These are phyloP conservation scores for Aspergillus sclerotioniger DNA, from an alignment of 495 filamentous ascomycete species.

Conservation along the genomic window DNA sequence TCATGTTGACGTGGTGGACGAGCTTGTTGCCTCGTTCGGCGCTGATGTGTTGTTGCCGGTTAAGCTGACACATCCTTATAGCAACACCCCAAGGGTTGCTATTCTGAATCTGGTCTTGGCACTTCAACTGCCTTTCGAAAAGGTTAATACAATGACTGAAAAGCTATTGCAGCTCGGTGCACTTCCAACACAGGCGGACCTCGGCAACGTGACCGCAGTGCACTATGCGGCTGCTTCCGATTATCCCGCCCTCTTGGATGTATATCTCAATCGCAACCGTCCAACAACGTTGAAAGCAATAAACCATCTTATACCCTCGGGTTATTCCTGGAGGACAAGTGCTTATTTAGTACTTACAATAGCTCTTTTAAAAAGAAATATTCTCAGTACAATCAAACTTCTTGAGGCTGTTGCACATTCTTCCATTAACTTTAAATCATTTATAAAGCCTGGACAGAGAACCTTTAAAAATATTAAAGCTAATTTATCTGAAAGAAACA, in stretches of 20 bases:
- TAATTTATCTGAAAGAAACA: conserved; percentile 36
- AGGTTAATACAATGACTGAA: conserved; percentile 57
- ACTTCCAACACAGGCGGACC: conserved; percentile 69
- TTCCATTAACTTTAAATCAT: conserved; percentile 36
- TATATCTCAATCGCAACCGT: conserved; percentile 57
- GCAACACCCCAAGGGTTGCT: conserved; percentile 48
- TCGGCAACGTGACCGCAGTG: conserved; percentile 55
- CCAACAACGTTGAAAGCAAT: conserved; percentile 60
- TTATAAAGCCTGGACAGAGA: conserved; percentile 34
- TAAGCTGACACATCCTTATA: conserved; percentile 50
- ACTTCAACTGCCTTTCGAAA: conserved; percentile 52
- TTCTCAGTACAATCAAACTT: conserved; percentile 37
- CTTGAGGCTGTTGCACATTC: conserved; percentile 45
- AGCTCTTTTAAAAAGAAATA: conserved; percentile 40
- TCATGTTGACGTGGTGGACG: conserved; percentile 62
- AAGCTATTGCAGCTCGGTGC: conserved; percentile 68
- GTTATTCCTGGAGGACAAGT: conserved; percentile 12
- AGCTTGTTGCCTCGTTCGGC: conserved; percentile 69
- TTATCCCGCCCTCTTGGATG: conserved; percentile 52
- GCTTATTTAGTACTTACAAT: conserved; percentile 40
- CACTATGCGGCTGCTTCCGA: conserved; percentile 51
- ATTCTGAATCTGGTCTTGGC: conserved; percentile 65
- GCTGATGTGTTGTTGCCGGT: conserved; percentile 71
- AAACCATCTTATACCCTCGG: conserved; percentile 50
- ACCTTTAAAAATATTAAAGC: conserved; percentile 11